Conservation (phyloP, 768 basidiomycete genomes). For the Crepidotus variabilis region DNA sequence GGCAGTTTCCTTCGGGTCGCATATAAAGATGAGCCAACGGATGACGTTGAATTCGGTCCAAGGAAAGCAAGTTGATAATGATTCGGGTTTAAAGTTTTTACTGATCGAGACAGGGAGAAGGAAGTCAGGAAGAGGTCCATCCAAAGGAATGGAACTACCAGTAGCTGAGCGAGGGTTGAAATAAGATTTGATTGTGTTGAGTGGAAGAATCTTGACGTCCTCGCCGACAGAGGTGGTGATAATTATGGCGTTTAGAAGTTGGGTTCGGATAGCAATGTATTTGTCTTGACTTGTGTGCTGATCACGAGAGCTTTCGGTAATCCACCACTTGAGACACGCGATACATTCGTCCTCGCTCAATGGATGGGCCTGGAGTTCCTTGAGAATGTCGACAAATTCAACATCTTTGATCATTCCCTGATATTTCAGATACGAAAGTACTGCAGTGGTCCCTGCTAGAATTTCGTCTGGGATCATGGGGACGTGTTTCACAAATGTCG, state of each 20-base stretch:
- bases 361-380: constrained; percentile 68
- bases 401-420: constrained; percentile 70
- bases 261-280: constrained; percentile 43
- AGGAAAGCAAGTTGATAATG: constrained; percentile 54
- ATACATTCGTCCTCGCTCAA: constrained; percentile 70
- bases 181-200: constrained; percentile 69
- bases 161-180: constrained; percentile 56
- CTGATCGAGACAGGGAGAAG: constrained; percentile 68
- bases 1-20: constrained; percentile 36
- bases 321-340: constrained; percentile 91
- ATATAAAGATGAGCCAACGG: constrained; percentile 74
- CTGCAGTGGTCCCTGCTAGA: constrained; percentile 47
- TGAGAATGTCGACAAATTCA: constrained; percentile 77
- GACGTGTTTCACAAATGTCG: constrained; percentile 72
- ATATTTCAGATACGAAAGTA: constrained; percentile 58
- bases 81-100: constrained; percentile 49
- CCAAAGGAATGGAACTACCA: constrained; percentile 55
- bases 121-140: constrained; percentile 72
- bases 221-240: constrained; percentile 34
- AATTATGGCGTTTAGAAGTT: constrained; percentile 72
- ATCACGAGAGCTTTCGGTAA: constrained; percentile 34
- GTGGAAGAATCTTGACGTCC: constrained; percentile 57
- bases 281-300: constrained; percentile 24
- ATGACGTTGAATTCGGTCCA: constrained; percentile 76
- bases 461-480: constrained; percentile 69